Base-by-base conservation (phyloP, 1,284 basidiomycete genomes). In the Schizophyllum amplum region DNA sequence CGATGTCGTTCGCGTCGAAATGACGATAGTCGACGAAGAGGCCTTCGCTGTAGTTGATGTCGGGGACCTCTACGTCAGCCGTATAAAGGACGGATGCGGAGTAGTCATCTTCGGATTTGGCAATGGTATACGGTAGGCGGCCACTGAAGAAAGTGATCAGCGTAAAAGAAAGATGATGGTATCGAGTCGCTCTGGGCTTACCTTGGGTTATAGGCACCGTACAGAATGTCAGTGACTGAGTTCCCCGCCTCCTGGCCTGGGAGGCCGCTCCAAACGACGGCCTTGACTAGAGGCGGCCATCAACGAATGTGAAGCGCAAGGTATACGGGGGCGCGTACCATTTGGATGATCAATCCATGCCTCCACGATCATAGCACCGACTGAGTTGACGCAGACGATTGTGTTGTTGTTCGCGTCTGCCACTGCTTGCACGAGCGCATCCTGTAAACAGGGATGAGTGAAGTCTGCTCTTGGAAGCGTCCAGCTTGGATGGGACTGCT, bases 221-320 rank as follows among this genome's bases (percentile, higher is more conserved):
- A 86, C 4, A 86, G 72, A 26, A 86, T 72, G 62, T 87, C 84
- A 4, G 80, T 77, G 11, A 89, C 68, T 4, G 78, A 70, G 63
- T 86, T 86, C 4, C 84, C 75, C 23, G 83, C 82, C 74, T 90
- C 87, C 71, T 89, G 86, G 21, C 87, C 88, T 17, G 84, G 82
- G 20, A 85, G 65, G 13, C 83, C 79, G 56, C 80, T 77, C 78
- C 77, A 80, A 7, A 81, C 77, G 52, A 79, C 70, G 17, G 78
- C 81, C 22, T 81, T 83, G 20, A 83, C 75, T 77, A n/a, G 54
- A 20, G 53, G 26, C 51, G 23, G 21, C n/a, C 53, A 47, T 50
- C 20, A 48, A 7, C 24, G 26, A 42, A 13, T 47, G 5, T 25
- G 20, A 21, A n/a, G n/a, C 22, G 11, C 3, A 21, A 49, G 22